phyloP scores from a whole-genome alignment of 805 yeast genomes.

The Wickerhamiella allomyrinae region DNA sequence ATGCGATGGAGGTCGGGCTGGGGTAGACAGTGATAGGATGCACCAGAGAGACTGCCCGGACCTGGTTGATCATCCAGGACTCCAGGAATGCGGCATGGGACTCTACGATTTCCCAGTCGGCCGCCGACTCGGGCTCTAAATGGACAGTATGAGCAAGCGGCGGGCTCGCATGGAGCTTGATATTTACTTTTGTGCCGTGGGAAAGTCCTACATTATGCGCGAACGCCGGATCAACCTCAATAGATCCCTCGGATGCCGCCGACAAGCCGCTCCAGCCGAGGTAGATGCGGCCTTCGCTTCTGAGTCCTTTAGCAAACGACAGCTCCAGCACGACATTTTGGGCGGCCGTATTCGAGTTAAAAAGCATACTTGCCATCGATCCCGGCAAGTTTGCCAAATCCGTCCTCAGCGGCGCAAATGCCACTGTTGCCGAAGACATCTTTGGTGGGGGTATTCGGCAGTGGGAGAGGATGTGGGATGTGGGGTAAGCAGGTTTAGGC shows the following conservation, averaged over 20 bases:
- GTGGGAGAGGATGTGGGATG: constrained; percentile 7
- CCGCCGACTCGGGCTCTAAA: constrained; percentile 59
- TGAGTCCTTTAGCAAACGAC: constrained; percentile 22
- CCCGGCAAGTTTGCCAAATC: constrained; percentile 45
- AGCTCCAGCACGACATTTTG: constrained; percentile 46
- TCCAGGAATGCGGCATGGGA: constrained; percentile 67
- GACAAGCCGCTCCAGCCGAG: constrained; percentile 60
- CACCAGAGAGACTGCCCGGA: constrained; percentile 51
- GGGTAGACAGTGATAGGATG: constrained; percentile 60
- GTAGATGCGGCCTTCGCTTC: constrained; percentile 22
- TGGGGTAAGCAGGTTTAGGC: neutral
- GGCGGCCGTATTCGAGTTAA: constrained; percentile 36
- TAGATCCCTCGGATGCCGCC: constrained; percentile 17
- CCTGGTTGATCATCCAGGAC: constrained; percentile 58
- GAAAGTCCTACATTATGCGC: constrained; percentile 37
- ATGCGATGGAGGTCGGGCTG: constrained; percentile 44
- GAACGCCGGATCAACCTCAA: constrained; percentile 58
- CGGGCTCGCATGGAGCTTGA: constrained; percentile 35
- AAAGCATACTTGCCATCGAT: constrained; percentile 31
- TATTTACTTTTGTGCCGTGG: constrained; percentile 30
- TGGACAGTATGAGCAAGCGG: constrained; percentile 48
- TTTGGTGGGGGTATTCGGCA: constrained; percentile 12
- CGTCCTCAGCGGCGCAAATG: constrained; percentile 28
- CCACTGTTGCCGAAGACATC: constrained; percentile 23
- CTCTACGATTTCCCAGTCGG: constrained; percentile 89